These are phyloP conservation scores for Puccinellia tenuiflora DNA, from an alignment of 176 grass and related monocot genomes.

Conservation along the genomic window DNA sequence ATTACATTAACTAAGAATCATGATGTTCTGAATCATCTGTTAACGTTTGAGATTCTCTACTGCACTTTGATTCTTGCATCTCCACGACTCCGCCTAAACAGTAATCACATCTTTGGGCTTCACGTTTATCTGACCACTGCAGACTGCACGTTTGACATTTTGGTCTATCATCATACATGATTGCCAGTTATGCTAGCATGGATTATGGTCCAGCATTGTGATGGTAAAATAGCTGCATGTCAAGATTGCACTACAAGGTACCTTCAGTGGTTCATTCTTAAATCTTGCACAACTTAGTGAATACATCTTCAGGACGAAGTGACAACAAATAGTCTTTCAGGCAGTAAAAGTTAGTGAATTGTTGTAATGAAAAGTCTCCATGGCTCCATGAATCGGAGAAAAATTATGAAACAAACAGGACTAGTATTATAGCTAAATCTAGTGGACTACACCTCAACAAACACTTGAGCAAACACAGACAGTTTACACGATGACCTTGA, in stretches of 20 bases:
- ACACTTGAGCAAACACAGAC: background rate
- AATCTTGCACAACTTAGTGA: background rate
- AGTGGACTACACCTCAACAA: background rate
- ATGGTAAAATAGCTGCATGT: background rate
- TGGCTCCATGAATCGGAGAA: background rate
- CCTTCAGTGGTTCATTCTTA: background rate
- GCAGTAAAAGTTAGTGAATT: background rate
- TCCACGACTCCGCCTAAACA: conserved; percentile 93
- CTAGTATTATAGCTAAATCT: background rate
- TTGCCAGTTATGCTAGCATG: background rate
- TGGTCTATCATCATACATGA: background rate
- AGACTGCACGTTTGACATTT: background rate
- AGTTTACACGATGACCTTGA: background rate
- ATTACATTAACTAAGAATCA: conserved; percentile 21
- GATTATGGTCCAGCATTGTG: background rate
- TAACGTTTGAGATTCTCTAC: conserved; percentile 29
- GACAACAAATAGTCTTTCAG: background rate
- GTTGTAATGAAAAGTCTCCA: background rate
- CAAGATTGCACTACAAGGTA: background rate
- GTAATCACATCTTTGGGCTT: conserved; percentile 36
- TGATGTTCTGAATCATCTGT: conserved; percentile 33
- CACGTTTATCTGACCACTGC: conserved; percentile 17
- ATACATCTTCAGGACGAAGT: background rate
- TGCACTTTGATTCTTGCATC: conserved; percentile 69
- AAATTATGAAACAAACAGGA: background rate